A percentile compares a stretch with the other conserved stretches of the same genome.
phyloP scores from a whole-genome alignment of 306 rosid species.

The Trifolium repens region DNA sequence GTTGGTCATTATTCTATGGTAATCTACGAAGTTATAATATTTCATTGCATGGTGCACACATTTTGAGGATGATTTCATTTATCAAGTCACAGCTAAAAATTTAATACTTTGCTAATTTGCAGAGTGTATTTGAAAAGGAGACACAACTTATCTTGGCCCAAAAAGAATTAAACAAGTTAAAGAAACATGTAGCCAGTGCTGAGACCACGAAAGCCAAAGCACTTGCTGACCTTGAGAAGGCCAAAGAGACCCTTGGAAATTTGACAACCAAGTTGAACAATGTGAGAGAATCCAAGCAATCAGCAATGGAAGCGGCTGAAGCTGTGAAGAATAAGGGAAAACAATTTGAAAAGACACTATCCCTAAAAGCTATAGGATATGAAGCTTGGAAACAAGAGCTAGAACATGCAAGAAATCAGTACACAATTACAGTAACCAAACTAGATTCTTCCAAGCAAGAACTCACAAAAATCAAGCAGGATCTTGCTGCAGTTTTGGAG shows the following conservation, averaged over 20 bases:
- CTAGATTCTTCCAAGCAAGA: conserved; percentile 82
- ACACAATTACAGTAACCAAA: conserved; percentile 50
- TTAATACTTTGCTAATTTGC: conserved; percentile 29
- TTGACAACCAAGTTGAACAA: conserved; percentile 57
- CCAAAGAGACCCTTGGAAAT: conserved; percentile 56
- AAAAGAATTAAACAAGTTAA: conserved; percentile 60
- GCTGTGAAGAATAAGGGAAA: conserved; percentile 50
- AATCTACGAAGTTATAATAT: too few species aligned
- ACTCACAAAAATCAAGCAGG: conserved; percentile 76
- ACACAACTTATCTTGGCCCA: conserved; percentile 72
- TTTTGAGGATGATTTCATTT: conserved; percentile 8
- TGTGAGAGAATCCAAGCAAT: conserved; percentile 60
- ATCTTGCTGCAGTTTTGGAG: conserved; percentile 80
- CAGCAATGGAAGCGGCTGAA: conserved; percentile 66
- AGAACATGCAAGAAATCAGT: conserved; percentile 62
- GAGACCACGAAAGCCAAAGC: conserved; percentile 56
- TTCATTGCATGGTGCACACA: conserved; percentile 8
- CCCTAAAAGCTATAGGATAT: conserved; percentile 48
- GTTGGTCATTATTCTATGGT: not conserved
- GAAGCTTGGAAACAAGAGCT: conserved; percentile 71
- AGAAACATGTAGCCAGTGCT: conserved; percentile 55
- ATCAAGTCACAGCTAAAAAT: conserved; percentile 19
- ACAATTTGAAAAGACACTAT: conserved; percentile 52
- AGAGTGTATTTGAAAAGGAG: conserved; percentile 77
- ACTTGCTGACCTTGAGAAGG: conserved; percentile 67